Percentiles rank a stretch among this genome's conserved stretches.
phyloP scores from a whole-genome alignment of 2,329 filamentous ascomycete genomes.

The Aspergillus clavatus region DNA sequence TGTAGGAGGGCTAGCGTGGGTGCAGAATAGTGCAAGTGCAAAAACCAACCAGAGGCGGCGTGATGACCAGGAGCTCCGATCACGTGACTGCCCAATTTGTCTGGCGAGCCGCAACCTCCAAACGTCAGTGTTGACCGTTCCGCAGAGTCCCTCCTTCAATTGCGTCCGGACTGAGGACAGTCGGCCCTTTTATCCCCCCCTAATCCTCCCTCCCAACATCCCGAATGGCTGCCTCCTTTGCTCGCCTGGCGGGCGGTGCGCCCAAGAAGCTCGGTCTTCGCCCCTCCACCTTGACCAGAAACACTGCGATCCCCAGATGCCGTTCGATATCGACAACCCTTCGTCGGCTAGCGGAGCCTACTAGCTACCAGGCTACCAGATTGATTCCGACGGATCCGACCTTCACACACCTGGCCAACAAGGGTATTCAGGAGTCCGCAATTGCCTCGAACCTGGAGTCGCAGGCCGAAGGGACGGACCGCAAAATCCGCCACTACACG shows the following conservation, averaged over 20 bases:
- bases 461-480: constrained; percentile 43
- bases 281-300: constrained; percentile 44
- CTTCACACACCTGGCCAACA: constrained; percentile 46
- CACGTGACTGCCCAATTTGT: constrained; percentile 36
- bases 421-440: constrained; percentile 37
- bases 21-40: constrained; percentile 14
- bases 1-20: constrained; percentile 1
- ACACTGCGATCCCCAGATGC: constrained; percentile 41
- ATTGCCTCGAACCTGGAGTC: constrained; percentile 46
- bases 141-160: constrained; percentile 32
- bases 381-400: constrained; percentile 55
- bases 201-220: constrained; percentile 16
- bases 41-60: constrained; percentile 29
- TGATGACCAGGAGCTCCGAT: constrained; percentile 33
- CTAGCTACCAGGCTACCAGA: constrained; percentile 47
- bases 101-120: constrained; percentile 28
- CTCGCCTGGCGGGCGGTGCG: constrained; percentile 56
- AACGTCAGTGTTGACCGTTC: constrained; percentile 27
- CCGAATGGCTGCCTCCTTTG: constrained; percentile 57
- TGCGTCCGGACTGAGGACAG: constrained; percentile 36
- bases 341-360: constrained; percentile 50
- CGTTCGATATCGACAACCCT: constrained; percentile 54
- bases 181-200: constrained; percentile 21
- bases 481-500: constrained; percentile 97
- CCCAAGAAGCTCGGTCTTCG: constrained; percentile 56